A percentile compares a stretch with the other conserved stretches of the same genome.
Conservation (phyloP, 768 basidiomycete species). For the Russula compacta region DNA sequence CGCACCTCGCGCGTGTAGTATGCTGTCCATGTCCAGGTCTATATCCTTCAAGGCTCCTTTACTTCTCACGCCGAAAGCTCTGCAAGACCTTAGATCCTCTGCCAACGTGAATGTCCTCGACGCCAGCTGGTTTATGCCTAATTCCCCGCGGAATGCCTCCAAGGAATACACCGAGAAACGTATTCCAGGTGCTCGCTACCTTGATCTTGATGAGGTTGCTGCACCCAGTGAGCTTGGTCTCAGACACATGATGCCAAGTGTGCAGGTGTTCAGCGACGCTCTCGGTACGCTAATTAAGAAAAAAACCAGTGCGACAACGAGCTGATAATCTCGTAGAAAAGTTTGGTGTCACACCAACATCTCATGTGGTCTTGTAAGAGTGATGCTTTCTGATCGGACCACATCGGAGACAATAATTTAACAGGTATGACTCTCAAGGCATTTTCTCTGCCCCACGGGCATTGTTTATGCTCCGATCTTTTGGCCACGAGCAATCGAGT, state of each 20-base stretch:
- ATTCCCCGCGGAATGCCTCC: conserved; percentile 57
- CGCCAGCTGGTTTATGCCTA: conserved; percentile 93
- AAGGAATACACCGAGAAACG: conserved; percentile 60
- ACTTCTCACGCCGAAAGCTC: conserved; percentile 26
- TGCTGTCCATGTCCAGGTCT: not conserved
- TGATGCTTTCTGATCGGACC: not conserved
- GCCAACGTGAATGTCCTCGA: conserved; percentile 47
- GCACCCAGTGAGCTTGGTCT: conserved; percentile 68
- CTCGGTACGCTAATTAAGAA: conserved; percentile 50
- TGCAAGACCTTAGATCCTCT: conserved; percentile 23
- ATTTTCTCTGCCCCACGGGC: conserved; percentile 90
- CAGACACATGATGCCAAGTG: conserved; percentile 89
- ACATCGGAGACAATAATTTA: conserved; percentile 5
- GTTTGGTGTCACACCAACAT: conserved; percentile 61
- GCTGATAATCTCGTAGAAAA: conserved; percentile 37
- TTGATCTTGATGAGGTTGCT: conserved; percentile 76
- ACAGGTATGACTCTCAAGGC: conserved; percentile 82
- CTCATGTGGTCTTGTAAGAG: conserved; percentile 73
- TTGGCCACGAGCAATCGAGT: conserved; percentile 80
- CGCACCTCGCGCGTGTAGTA: not conserved
- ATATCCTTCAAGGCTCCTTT: conserved; percentile 24
- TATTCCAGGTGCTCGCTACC: conserved; percentile 62
- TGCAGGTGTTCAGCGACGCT: conserved; percentile 60
- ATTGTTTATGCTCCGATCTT: conserved; percentile 88
- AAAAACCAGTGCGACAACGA: not conserved